These are phyloP conservation scores for Porphyra umbilicalis DNA, from an alignment of 31 red algal genomes.

Conservation along the genomic window DNA sequence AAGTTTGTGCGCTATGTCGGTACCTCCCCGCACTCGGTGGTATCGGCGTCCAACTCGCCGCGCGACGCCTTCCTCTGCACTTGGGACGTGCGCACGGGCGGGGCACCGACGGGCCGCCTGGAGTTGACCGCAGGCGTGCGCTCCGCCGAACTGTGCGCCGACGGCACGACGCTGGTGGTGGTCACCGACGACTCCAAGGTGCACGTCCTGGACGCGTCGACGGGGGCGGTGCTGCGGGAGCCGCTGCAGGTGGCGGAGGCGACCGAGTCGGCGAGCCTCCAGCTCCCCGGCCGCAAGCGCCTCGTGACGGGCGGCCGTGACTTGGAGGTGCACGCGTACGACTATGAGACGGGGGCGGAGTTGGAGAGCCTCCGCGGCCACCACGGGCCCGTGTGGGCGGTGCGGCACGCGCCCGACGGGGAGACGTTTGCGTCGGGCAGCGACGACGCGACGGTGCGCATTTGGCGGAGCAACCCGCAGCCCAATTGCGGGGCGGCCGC, in stretches of 20 bases:
- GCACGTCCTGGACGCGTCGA: constrained; percentile 55
- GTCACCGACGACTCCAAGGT: constrained; percentile 49
- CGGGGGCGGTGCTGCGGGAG: constrained; percentile 44
- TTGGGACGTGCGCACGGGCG: constrained; percentile 72
- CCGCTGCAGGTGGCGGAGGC: constrained; percentile 32
- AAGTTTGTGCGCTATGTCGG: constrained; percentile 70
- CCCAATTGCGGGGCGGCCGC: neutral
- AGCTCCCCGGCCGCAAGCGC: constrained; percentile 62
- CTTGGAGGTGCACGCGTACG: constrained; percentile 45
- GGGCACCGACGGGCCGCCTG: neutral
- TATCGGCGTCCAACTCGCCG: constrained; percentile 56
- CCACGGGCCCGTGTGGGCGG: constrained; percentile 91
- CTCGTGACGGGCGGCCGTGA: constrained; percentile 82
- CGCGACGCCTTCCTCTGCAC: constrained; percentile 60
- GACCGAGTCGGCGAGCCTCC: constrained; percentile 65
- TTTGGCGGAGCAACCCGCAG: constrained; percentile 38
- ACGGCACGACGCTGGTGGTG: constrained; percentile 69
- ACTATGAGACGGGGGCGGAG: constrained; percentile 38
- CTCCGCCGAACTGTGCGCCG: constrained; percentile 58
- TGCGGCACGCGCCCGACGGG: constrained; percentile 79
- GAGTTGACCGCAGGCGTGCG: constrained; percentile 63
- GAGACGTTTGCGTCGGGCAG: constrained; percentile 78
- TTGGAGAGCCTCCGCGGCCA: constrained; percentile 68
- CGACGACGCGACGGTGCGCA: constrained; percentile 92
- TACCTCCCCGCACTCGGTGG: constrained; percentile 39